These are phyloP conservation scores for Ulota crispa DNA, from an alignment of 225 moss, liverwort and hornwort genomes.

Conservation along the genomic window DNA sequence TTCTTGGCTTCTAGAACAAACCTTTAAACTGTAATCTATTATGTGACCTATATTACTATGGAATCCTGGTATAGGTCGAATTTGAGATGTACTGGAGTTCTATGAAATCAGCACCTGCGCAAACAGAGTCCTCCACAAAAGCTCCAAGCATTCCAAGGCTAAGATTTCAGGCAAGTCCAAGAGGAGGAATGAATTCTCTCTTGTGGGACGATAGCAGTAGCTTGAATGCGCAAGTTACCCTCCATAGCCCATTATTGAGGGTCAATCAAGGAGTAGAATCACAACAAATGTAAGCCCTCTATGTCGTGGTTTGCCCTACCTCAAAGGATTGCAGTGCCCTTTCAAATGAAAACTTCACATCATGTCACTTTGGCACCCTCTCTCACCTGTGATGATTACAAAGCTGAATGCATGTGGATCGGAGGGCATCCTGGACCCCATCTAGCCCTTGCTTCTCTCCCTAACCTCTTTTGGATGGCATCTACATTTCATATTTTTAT, in stretches of 20 bases:
- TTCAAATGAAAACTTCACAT: background rate
- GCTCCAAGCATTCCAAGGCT: background rate
- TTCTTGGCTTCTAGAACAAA: background rate
- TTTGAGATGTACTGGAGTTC: constrained; percentile 32
- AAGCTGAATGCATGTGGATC: background rate
- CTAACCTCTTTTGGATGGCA: no score
- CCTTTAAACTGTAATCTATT: background rate
- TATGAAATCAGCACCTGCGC: background rate
- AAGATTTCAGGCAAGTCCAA: background rate
- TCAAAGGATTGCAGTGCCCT: background rate
- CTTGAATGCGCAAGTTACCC: background rate
- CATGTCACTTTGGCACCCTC: background rate
- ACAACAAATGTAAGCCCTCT: background rate
- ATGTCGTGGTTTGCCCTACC: background rate
- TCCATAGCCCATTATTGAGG: background rate
- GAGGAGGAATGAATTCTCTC: fast-evolving
- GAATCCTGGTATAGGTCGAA: background rate
- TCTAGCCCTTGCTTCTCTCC: no score
- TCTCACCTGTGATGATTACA: fast-evolving
- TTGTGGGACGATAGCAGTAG: background rate
- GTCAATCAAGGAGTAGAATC: background rate
- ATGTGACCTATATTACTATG: background rate
- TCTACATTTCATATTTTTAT: no score
- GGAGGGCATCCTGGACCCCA: no score
- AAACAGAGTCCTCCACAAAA: background rate